Evolutionary conservation across 2,329 filamentous ascomycete genomes (phyloP).

Genomic region (Aaosphaeria arxii): DNA sequence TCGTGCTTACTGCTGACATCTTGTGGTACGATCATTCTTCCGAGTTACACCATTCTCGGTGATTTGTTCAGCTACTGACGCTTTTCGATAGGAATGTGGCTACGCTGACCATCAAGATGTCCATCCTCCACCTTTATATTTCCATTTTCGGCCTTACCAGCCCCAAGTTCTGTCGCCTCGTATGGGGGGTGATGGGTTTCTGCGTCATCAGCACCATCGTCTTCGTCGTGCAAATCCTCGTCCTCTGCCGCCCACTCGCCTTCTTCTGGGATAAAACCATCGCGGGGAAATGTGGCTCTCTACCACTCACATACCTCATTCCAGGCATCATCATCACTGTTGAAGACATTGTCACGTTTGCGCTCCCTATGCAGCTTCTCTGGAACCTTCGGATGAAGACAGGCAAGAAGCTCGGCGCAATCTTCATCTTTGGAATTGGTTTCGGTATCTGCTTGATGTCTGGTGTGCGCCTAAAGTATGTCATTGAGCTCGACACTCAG

Average conservation of each 20-base stretch:
- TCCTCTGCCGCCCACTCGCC: slow-evolving; percentile 4
- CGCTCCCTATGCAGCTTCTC: slow-evolving; percentile 6
- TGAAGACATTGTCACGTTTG: slow-evolving; percentile 4
- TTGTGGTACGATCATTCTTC: slow-evolving; percentile 1
- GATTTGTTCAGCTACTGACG: neutral
- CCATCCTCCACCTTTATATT: slow-evolving; percentile 5
- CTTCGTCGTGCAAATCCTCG: slow-evolving; percentile 4
- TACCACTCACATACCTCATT: slow-evolving; percentile 6
- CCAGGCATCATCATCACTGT: slow-evolving; percentile 5
- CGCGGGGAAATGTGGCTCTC: slow-evolving; percentile 1
- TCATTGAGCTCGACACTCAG: slow-evolving; percentile 4
- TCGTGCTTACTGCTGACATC: slow-evolving; percentile 4
- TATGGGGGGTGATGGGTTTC: neutral
- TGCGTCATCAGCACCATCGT: neutral
- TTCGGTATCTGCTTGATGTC: slow-evolving; percentile 7
- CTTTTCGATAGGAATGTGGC: neutral
- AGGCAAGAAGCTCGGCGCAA: slow-evolving; percentile 4
- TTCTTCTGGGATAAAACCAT: slow-evolving; percentile 8
- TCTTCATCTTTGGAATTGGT: slow-evolving; percentile 6
- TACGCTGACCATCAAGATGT: slow-evolving; percentile 4
- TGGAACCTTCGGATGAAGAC: slow-evolving; percentile 4
- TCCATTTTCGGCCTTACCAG: slow-evolving; percentile 1
- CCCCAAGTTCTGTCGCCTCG: slow-evolving; percentile 1
- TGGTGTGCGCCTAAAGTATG: slow-evolving; percentile 7
- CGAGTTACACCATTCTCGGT: neutral